Evolutionary conservation across 305 asterid genomes (phyloP).

Genomic region (Fraxinus paxiana): DNA sequence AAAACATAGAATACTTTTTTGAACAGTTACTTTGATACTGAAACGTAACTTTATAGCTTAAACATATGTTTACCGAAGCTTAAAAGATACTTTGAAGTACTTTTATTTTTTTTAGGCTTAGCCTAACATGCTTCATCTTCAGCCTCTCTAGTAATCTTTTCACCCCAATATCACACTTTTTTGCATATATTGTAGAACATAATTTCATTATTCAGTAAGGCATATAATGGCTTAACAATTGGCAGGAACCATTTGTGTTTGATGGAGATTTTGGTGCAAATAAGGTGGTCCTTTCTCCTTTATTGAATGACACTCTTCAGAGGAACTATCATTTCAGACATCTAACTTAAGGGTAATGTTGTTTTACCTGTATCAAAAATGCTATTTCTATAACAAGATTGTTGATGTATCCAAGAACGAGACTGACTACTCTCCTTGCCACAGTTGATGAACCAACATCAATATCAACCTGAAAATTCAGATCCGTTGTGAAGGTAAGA

Average conservation of each 20-base stretch:
- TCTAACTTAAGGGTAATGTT: neutral
- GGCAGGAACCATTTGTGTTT: neutral
- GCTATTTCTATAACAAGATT: conserved; percentile 72
- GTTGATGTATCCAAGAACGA: conserved; percentile 61
- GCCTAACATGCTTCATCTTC: neutral
- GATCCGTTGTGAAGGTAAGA: neutral
- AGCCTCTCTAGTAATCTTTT: neutral
- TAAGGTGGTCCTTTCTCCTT: neutral
- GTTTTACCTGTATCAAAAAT: conserved; percentile 61
- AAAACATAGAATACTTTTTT: neutral
- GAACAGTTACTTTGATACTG: neutral
- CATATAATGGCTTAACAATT: neutral
- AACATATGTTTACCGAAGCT: neutral
- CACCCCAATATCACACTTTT: neutral
- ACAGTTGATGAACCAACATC: conserved; percentile 72
- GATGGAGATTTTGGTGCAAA: neutral
- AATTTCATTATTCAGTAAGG: neutral
- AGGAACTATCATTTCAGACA: neutral
- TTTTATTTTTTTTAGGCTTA: neutral
- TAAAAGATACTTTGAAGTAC: neutral
- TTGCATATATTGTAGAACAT: neutral
- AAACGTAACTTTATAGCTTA: neutral
- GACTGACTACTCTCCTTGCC: conserved; percentile 64
- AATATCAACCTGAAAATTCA: conserved; percentile 44
- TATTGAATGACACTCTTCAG: neutral